Evolutionary conservation across 306 rosid species (phyloP).

Genomic region (Alnus rubra): DNA sequence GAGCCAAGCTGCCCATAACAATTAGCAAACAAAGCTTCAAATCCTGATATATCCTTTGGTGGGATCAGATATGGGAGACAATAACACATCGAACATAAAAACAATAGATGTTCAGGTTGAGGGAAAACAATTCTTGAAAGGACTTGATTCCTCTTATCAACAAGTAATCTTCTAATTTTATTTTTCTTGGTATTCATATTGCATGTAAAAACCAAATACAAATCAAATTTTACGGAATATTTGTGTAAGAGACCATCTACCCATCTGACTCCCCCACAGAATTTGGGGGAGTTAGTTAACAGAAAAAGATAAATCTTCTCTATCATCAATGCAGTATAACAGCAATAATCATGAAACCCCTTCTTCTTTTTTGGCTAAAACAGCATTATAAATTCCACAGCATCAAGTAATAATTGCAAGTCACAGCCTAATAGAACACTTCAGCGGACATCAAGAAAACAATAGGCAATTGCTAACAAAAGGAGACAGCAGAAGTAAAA

Average conservation of each 20-base stretch:
- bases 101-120: not conserved
- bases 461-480: not conserved
- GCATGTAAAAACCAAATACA: not conserved
- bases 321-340: not conserved
- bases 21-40: too few relatives aligned
- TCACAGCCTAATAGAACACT: not conserved
- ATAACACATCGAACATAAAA: not conserved
- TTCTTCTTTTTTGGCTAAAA: not conserved
- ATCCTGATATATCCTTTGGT: too few relatives aligned
- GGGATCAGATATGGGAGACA: not conserved
- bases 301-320: not conserved
- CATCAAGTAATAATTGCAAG: not conserved
- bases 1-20: too few relatives aligned
- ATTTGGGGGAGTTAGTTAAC: not conserved
- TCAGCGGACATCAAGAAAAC: not conserved
- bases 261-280: not conserved
- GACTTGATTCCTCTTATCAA: not conserved
- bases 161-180: not conserved
- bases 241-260: not conserved
- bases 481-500: not conserved
- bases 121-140: not conserved
- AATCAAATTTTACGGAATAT: not conserved
- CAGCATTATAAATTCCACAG: not conserved
- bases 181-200: not conserved
- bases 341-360: not conserved